phyloP scores from a whole-genome alignment of 331 rosid genomes.

The Saraca asoca region DNA sequence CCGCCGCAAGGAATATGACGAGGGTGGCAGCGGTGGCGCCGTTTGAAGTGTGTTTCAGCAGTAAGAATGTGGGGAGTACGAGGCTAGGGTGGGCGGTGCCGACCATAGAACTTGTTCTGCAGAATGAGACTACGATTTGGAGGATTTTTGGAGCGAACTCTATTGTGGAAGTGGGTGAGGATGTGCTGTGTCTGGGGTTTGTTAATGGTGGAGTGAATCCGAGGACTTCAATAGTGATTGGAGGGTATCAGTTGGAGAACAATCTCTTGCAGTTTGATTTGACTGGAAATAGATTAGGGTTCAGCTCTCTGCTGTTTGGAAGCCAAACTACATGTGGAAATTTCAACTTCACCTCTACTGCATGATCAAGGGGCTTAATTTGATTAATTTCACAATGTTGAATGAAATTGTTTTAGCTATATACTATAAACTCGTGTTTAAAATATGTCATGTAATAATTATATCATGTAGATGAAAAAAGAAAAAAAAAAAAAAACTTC shows the following conservation, averaged over 20 bases:
- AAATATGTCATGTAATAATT: too few species aligned
- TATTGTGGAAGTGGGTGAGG: slow-evolving; percentile 45
- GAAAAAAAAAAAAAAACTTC: neutral
- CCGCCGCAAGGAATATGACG: slow-evolving; percentile 36
- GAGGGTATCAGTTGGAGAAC: slow-evolving; percentile 68
- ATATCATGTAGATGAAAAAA: neutral
- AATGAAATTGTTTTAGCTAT: neutral
- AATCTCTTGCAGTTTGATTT: slow-evolving; percentile 70
- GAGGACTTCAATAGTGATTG: slow-evolving; percentile 56
- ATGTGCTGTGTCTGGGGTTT: slow-evolving; percentile 56
- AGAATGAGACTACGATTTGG: slow-evolving; percentile 45
- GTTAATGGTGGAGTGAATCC: slow-evolving; percentile 53
- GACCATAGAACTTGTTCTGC: slow-evolving; percentile 48
- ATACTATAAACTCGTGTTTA: too few species aligned
- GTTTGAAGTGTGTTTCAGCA: slow-evolving; percentile 53
- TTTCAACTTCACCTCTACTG: slow-evolving; percentile 63
- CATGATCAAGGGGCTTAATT: neutral
- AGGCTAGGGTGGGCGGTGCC: slow-evolving; percentile 60
- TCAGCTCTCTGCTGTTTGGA: slow-evolving; percentile 57
- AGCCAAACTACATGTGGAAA: slow-evolving; percentile 49
- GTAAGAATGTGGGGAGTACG: slow-evolving; percentile 33
- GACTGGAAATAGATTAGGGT: slow-evolving; percentile 55
- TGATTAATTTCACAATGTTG: neutral
- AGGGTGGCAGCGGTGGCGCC: slow-evolving; percentile 44
- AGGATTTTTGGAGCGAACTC: slow-evolving; percentile 61